A percentile compares a stretch with the other conserved stretches of the same genome.
phyloP scores from a whole-genome alignment of 1,284 basidiomycete genomes.

The Leucoagaricus sp. region DNA sequence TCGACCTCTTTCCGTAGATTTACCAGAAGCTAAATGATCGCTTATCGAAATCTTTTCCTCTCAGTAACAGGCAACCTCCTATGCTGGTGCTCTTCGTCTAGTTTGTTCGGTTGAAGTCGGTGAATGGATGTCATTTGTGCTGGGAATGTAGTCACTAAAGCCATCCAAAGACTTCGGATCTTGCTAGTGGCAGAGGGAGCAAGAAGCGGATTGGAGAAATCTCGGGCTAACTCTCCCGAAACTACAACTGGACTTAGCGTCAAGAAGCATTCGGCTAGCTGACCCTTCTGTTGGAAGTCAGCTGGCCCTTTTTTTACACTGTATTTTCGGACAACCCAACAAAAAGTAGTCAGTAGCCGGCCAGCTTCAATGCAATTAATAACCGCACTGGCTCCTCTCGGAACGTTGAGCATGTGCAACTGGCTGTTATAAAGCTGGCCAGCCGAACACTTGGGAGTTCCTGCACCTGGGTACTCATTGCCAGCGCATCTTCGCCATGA shows the following conservation, averaged over 20 bases:
- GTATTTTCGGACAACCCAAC: constrained; percentile 1
- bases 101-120: too few species aligned
- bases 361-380: neutral
- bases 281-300: neutral
- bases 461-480: neutral
- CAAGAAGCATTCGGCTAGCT: neutral
- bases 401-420: constrained; percentile 4
- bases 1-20: too few species aligned
- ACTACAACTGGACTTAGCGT: neutral
- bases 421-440: neutral
- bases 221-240: neutral
- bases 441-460: neutral
- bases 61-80: too few species aligned
- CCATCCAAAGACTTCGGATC: neutral
- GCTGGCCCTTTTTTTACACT: neutral
- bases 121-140: too few species aligned
- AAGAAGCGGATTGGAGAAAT: constrained; percentile 5
- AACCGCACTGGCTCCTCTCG: constrained; percentile 13
- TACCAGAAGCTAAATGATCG: too few species aligned
- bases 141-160: too few species aligned
- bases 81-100: too few species aligned
- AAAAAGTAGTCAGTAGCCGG: neutral
- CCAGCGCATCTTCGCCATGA: neutral
- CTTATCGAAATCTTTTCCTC: too few species aligned
- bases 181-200: neutral